Conservation (phyloP, 163 green algal genomes). For the Volvox carteri region DNA sequence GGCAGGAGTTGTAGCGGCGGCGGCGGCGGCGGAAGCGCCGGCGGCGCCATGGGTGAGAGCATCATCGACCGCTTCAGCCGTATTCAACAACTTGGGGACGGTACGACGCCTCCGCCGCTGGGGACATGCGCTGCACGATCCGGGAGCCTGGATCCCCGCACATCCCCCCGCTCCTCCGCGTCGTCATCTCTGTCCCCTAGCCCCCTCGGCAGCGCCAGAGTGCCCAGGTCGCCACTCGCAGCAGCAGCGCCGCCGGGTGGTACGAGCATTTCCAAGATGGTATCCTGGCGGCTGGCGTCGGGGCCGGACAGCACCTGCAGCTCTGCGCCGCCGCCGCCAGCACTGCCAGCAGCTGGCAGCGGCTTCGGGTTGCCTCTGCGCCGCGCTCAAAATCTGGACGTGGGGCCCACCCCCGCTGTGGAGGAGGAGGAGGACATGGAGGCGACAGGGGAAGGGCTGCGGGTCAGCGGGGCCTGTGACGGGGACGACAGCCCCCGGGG, state of each 20-base stretch:
- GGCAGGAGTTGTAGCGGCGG: not conserved
- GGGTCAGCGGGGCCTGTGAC: not conserved
- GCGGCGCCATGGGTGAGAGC: not conserved
- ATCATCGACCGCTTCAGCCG: constrained; percentile 11
- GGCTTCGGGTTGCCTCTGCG: not conserved
- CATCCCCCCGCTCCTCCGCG: not conserved
- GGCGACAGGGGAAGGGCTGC: not conserved
- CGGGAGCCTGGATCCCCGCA: not conserved
- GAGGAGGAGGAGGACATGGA: not conserved
- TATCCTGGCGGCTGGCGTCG: not conserved
- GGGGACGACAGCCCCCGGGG: too few relatives aligned
- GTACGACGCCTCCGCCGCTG: too few relatives aligned
- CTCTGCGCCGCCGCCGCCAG: not conserved
- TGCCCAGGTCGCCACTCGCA: not conserved
- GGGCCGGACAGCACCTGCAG: not conserved
- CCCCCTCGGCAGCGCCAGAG: not conserved
- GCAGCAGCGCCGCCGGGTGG: too few relatives aligned
- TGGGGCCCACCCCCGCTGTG: not conserved
- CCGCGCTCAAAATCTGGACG: not conserved
- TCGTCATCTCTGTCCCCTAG: not conserved
- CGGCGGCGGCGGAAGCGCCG: not conserved
- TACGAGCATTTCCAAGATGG: too few relatives aligned
- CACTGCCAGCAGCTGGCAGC: not conserved
- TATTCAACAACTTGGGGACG: not conserved
- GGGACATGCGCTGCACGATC: not conserved